A percentile compares a stretch with the other conserved stretches of the same genome.
Evolutionary conservation across 805 yeast species (phyloP).

Genomic region (Metschnikowia orientalis): DNA sequence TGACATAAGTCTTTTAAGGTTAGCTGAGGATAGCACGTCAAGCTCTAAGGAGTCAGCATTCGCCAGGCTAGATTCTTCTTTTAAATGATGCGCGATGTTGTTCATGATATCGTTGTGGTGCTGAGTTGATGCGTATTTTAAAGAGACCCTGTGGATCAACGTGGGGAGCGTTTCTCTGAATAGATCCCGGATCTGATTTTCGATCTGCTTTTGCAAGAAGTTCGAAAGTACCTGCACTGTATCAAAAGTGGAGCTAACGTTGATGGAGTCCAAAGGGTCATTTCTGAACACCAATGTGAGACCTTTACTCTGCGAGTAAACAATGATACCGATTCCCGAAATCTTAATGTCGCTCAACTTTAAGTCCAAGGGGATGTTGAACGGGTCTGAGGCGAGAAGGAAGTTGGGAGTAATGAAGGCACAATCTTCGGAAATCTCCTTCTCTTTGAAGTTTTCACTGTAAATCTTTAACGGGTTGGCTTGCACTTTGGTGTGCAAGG

Average conservation of each 20-base stretch:
- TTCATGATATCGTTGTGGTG: slow-evolving; percentile 19
- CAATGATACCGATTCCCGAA: slow-evolving; percentile 80
- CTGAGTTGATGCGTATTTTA: slow-evolving; percentile 41
- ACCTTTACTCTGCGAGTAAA: slow-evolving; percentile 76
- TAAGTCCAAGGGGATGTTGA: slow-evolving; percentile 75
- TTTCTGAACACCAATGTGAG: slow-evolving; percentile 82
- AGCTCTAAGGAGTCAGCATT: slow-evolving; percentile 13
- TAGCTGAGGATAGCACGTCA: slow-evolving; percentile 44
- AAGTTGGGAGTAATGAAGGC: slow-evolving; percentile 65
- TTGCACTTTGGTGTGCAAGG: slow-evolving; percentile 73
- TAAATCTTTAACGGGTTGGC: slow-evolving; percentile 79
- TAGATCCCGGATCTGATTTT: slow-evolving; percentile 69
- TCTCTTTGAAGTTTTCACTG: slow-evolving; percentile 38
- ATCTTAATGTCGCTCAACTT: slow-evolving; percentile 67
- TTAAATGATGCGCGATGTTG: slow-evolving; percentile 19
- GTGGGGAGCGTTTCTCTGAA: slow-evolving; percentile 84
- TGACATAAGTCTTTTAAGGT: slow-evolving; percentile 29
- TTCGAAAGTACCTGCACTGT: slow-evolving; percentile 78
- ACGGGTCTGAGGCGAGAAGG: slow-evolving; percentile 58
- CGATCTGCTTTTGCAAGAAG: slow-evolving; percentile 78
- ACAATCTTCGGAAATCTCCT: slow-evolving; percentile 26
- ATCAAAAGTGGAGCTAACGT: slow-evolving; percentile 83
- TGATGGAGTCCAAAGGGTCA: slow-evolving; percentile 81
- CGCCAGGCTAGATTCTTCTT: slow-evolving; percentile 6
- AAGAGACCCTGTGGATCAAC: slow-evolving; percentile 68